Percentiles rank a stretch among this genome's conserved stretches.
Conservation (phyloP, 768 basidiomycete genomes). For the Candolleomyces eurysporus region DNA sequence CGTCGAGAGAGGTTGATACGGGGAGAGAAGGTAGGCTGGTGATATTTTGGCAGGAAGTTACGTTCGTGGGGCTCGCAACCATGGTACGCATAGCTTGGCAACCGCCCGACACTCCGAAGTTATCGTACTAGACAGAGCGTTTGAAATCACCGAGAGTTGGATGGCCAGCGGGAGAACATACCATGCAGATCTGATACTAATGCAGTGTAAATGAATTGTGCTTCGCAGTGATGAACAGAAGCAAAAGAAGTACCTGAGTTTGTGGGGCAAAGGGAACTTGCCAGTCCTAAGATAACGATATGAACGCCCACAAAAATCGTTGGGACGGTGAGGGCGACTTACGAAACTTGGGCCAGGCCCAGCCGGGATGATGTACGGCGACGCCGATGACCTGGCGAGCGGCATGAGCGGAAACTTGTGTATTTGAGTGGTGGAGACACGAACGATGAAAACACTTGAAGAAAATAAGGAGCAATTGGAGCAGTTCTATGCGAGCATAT, state of each 20-base stretch:
- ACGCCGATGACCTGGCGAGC: slow-evolving; percentile 32
- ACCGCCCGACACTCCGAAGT: slow-evolving; percentile 47
- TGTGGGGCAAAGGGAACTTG: slow-evolving; percentile 48
- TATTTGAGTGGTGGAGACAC: background rate
- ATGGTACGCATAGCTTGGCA: slow-evolving; percentile 51
- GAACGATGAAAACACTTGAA: slow-evolving; percentile 50
- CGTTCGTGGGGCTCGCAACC: slow-evolving; percentile 35
- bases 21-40: slow-evolving; percentile 30
- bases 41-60: slow-evolving; percentile 39
- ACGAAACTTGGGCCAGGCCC: slow-evolving; percentile 34
- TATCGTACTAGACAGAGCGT: slow-evolving; percentile 36
- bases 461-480: slow-evolving; percentile 47
- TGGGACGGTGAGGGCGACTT: slow-evolving; percentile 10
- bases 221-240: background rate
- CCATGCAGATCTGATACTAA: slow-evolving; percentile 60
- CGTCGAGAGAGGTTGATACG: background rate
- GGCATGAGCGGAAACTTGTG: background rate
- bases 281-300: slow-evolving; percentile 36
- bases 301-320: background rate
- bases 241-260: slow-evolving; percentile 28
- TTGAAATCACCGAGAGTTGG: background rate
- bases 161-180: slow-evolving; percentile 14
- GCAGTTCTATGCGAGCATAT: slow-evolving; percentile 30
- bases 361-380: slow-evolving; percentile 42
- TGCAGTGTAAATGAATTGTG: background rate